phyloP scores from a whole-genome alignment of 108 stramenopile genomes.

The Cylindrotheca fusiformis region DNA sequence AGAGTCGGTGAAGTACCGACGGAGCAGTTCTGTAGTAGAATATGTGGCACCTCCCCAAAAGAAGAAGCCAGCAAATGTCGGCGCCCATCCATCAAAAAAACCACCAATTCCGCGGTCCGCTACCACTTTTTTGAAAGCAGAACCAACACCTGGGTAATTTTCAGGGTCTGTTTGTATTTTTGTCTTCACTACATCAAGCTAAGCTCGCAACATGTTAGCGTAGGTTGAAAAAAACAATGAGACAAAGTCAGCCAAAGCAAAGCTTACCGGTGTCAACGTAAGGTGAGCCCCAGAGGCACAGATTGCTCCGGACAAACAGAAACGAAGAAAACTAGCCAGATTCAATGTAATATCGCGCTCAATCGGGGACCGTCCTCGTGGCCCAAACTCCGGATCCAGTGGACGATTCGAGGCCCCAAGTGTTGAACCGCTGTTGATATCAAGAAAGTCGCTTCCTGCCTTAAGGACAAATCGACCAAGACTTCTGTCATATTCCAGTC shows the following conservation, averaged over 20 bases:
- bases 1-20: conserved; percentile 39
- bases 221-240: not conserved
- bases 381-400: conserved; percentile 78
- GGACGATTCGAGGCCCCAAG: conserved; percentile 34
- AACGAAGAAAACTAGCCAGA: conserved; percentile 54
- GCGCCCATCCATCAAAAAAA: conserved; percentile 83
- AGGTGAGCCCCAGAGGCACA: conserved; percentile 76
- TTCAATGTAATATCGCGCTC: conserved; percentile 72
- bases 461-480: conserved; percentile 54
- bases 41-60: conserved; percentile 63
- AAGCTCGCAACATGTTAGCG: not conserved
- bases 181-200: conserved; percentile 57
- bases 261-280: conserved; percentile 46
- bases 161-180: conserved; percentile 79
- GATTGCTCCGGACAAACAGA: conserved; percentile 70
- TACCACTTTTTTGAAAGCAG: conserved; percentile 55
- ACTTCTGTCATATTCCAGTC: conserved; percentile 56
- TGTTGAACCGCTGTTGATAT: conserved; percentile 35
- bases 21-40: conserved; percentile 68
- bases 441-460: conserved; percentile 26
- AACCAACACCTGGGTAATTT: conserved; percentile 56
- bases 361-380: conserved; percentile 83
- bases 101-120: conserved; percentile 48
- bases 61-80: conserved; percentile 84
- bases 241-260: conserved; percentile 36